Percentiles rank a stretch among this genome's conserved stretches.
Conservation (phyloP, 2,329 filamentous ascomycete species). For the Bimuria novae-zelandiae region DNA sequence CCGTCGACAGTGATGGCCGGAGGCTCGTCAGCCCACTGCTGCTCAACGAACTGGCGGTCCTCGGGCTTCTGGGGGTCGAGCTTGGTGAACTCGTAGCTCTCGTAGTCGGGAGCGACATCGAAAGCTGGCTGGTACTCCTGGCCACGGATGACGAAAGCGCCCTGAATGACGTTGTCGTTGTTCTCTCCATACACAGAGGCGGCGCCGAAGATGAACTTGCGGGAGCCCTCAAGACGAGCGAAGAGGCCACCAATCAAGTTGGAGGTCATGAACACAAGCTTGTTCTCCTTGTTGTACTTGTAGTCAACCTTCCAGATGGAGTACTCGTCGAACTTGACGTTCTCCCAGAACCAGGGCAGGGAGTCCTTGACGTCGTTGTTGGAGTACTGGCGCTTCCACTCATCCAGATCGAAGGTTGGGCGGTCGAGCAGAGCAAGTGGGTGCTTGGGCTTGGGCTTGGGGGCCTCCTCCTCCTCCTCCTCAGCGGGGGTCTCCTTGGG, state of each 20-base stretch:
- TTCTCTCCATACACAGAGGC: constrained; percentile 85
- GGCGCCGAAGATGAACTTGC: constrained; percentile 96
- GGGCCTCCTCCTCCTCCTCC: constrained; percentile 66
- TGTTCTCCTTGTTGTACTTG: constrained; percentile 99
- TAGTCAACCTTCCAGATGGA: constrained; percentile 93
- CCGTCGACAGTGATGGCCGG: constrained; percentile 68
- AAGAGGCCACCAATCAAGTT: constrained; percentile 99
- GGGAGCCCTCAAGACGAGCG: constrained; percentile 91
- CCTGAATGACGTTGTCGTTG: constrained; percentile 89
- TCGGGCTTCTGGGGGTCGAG: constrained; percentile 85
- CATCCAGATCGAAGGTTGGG: constrained; percentile 82
- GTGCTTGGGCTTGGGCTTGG: constrained; percentile 92
- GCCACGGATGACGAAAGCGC: constrained; percentile 93
- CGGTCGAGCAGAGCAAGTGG: constrained; percentile 83
- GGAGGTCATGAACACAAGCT: constrained; percentile 96
- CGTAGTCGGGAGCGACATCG: constrained; percentile 94
- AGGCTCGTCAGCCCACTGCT: constrained; percentile 89
- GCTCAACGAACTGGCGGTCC: constrained; percentile 83
- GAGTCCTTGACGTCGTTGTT: constrained; percentile 84
- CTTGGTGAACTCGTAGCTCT: constrained; percentile 97
- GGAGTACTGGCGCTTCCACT: constrained; percentile 99
- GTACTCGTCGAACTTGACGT: constrained; percentile 92
- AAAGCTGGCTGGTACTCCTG: constrained; percentile 86
- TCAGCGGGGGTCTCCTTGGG: constrained; percentile 59
- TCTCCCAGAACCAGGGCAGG: constrained; percentile 98